Evolutionary conservation across 768 basidiomycete genomes (phyloP), one percentile per base, ranked within the genome.

Genomic region (Butyriboletus loyo): DNA sequence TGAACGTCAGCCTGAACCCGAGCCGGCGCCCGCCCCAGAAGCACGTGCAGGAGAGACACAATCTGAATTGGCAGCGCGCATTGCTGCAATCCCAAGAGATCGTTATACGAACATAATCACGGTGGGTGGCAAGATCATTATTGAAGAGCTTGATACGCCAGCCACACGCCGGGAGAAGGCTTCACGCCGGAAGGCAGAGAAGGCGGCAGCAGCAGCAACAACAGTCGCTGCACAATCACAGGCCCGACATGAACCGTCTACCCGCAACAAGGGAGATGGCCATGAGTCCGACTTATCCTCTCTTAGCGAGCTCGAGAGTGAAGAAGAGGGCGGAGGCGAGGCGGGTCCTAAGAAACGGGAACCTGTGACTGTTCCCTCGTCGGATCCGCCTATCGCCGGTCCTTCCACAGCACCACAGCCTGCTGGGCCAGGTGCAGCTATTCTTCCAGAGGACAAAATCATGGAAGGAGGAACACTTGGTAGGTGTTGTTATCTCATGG

Each of bases 91-190:
- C 28, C 58, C 63, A 15, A 61, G 58, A 54, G 66, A 70, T 40
- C 67, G 47, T n/a, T 61, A 69, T 22, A 65, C 65, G 17, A 69
- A 65, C 22, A 58, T 70, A 6, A 57, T 66, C 38, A 53, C 65
- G 8, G 70, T 77, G n/a, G 71, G 72, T 39, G 78, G 79, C n/a
- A 75, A 70, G 51, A 75, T 85, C 42, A 78, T 87, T 49, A 79
- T 89, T 50, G 87, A 90, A 62, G 81, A 82, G 53, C 73, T 89
- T 22, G 88, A 89, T 60, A 85, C 88, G 6, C 87, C 87, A 32
- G 78, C 78, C 4, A 84, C 80, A 36, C 80, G 87, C 5, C 75
- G 79, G 45, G 76, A 81, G 66, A 87, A 84, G 67, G 74, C 73
- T 19, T 66, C 71, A 52, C 74, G 76, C 8, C 73, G 69, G 46